Base-by-base conservation (phyloP, 2,329 filamentous ascomycete species). In the Pyrenophora seminiperda region DNA sequence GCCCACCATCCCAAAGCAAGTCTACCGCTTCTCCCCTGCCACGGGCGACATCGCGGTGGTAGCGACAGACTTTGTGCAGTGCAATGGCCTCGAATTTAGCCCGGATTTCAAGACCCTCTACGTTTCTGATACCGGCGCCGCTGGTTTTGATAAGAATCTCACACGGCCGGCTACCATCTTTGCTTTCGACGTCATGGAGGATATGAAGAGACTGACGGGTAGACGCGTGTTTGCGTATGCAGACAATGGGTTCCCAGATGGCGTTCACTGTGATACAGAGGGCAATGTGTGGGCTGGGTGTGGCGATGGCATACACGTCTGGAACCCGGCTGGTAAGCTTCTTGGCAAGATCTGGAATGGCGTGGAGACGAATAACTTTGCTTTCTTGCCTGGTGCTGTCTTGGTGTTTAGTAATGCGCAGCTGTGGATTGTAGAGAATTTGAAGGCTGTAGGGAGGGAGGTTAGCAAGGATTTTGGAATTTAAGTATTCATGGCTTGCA, bases 301-400 rank as follows among this genome's bases (percentile, higher is more conserved):
- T 51, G 79, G 78, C 0, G 81, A 83, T 59, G 81, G 81, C 0
- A 69, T 84, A 15, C 76, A 82, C 50, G 75, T 84, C 7, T 85
- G 81, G 79, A 76, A 73, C 47, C 63, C 75, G 0, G 73, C 73
- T 0, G 82, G 81, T 1, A 73, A 63, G 3, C 59, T 81, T 14
- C 76, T 88, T 58, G 73, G 79, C 3, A 87, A 86, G 71, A 81
- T 87, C 37, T 79, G 79, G 54, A 66, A 82, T 0, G 77, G 78
- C 0, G 73, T 74, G 41, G 59, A 56, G 44, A 59, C 50, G 7
- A 72, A 72, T 27, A 73, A 73, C 38, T 68, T 73, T 59, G 71
- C 70, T 0, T 74, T 74, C 31, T 49, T 72, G 22, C 69, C 70
- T 3, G 70, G 69, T 0, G 58, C 51, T 3, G 58, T 73, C 9